These are phyloP conservation scores for Terana coerulea DNA, from an alignment of 768 basidiomycete genomes.

Conservation along the genomic window DNA sequence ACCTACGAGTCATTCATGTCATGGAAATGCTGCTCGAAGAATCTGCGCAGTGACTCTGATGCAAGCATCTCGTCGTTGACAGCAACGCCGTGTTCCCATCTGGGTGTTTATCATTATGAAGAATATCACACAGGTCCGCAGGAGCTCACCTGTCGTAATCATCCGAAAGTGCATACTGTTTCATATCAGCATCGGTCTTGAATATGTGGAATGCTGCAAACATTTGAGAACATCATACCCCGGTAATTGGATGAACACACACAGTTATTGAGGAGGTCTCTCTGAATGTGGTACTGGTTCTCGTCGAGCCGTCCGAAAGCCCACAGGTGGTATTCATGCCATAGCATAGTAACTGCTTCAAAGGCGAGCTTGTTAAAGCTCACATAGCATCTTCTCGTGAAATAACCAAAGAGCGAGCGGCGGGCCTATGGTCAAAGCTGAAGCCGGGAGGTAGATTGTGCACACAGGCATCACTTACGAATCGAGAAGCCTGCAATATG, in stretches of 20 bases:
- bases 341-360: slow-evolving; percentile 62
- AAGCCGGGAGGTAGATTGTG: background rate
- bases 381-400: slow-evolving; percentile 72
- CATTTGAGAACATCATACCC: background rate
- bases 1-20: slow-evolving; percentile 77
- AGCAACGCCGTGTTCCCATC: slow-evolving; percentile 63
- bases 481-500: slow-evolving; percentile 9
- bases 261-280: slow-evolving; percentile 51
- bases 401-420: slow-evolving; percentile 78
- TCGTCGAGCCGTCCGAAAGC: slow-evolving; percentile 37
- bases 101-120: slow-evolving; percentile 23
- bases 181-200: slow-evolving; percentile 63
- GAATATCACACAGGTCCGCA: background rate
- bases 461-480: background rate
- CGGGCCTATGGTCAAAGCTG: slow-evolving; percentile 49
- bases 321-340: slow-evolving; percentile 67
- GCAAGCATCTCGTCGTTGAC: slow-evolving; percentile 69
- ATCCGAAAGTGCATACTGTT: slow-evolving; percentile 58
- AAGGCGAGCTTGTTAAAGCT: slow-evolving; percentile 77
- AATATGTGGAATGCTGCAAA: slow-evolving; percentile 46
- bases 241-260: slow-evolving; percentile 14
- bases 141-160: slow-evolving; percentile 53
- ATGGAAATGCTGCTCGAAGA: slow-evolving; percentile 86
- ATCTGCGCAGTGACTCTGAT: slow-evolving; percentile 66
- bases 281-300: slow-evolving; percentile 23